These are phyloP conservation scores for Aspergillus diversus DNA, from an alignment of 495 filamentous ascomycete species.

Conservation along the genomic window DNA sequence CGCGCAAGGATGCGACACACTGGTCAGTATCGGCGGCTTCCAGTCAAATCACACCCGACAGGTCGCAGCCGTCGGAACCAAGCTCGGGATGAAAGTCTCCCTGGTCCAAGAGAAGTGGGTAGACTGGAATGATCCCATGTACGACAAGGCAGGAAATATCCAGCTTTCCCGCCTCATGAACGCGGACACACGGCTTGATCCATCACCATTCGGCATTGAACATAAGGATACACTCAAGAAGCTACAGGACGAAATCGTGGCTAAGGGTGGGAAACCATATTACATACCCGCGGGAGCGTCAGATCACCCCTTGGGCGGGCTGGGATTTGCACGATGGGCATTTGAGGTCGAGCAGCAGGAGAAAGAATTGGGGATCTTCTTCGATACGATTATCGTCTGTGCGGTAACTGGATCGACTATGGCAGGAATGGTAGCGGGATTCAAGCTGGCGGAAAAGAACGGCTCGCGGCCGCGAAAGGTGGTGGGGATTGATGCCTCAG, in stretches of 20 bases:
- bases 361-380: slow-evolving; percentile 56
- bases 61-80: slow-evolving; percentile 60
- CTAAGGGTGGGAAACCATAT: slow-evolving; percentile 57
- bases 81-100: slow-evolving; percentile 53
- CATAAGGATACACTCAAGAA: slow-evolving; percentile 56
- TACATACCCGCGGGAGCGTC: slow-evolving; percentile 68
- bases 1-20: slow-evolving; percentile 52
- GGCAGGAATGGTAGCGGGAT: slow-evolving; percentile 66
- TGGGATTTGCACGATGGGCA: slow-evolving; percentile 68
- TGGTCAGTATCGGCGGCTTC: slow-evolving; percentile 66
- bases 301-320: slow-evolving; percentile 65
- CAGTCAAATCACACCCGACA: slow-evolving; percentile 67
- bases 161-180: slow-evolving; percentile 66
- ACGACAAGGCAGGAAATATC: slow-evolving; percentile 62
- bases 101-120: slow-evolving; percentile 70
- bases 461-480: slow-evolving; percentile 43
- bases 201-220: slow-evolving; percentile 59
- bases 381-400: slow-evolving; percentile 64
- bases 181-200: slow-evolving; percentile 56
- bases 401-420: slow-evolving; percentile 66
- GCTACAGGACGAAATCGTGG: slow-evolving; percentile 49
- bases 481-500: slow-evolving; percentile 65
- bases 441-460: slow-evolving; percentile 55
- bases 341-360: slow-evolving; percentile 65
- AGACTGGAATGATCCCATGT: slow-evolving; percentile 52